Conservation (phyloP, 148 eudicot genomes). For the Persicaria tinctoria region DNA sequence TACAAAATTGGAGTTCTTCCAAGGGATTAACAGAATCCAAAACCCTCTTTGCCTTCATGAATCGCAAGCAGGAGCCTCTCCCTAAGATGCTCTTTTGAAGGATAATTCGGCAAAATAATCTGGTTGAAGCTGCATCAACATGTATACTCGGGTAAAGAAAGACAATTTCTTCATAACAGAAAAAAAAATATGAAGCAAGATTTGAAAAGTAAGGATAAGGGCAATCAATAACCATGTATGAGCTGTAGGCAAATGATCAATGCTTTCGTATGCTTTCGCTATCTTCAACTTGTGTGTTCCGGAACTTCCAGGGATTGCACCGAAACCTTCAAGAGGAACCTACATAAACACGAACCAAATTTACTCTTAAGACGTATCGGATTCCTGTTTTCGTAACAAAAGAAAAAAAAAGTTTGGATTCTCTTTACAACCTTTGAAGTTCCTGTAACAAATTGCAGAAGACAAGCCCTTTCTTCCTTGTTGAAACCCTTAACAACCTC, state of each 20-base stretch:
- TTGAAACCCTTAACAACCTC: conserved; percentile 92
- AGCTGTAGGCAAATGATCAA: conserved; percentile 90
- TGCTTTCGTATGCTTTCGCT: conserved; percentile 91
- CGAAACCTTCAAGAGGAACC: conserved; percentile 99
- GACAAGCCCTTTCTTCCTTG: conserved; percentile 98
- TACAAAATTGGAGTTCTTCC: too few relatives aligned
- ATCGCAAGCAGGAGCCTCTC: conserved; percentile 88
- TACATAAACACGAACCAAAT: conserved; percentile 1
- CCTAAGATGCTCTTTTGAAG: conserved; percentile 76
- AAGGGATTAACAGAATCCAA: conserved; percentile 68
- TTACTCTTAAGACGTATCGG: background rate
- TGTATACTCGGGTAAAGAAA: background rate
- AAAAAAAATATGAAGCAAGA: background rate
- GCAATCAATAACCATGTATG: conserved; percentile 57
- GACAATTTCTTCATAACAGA: background rate
- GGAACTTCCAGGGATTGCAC: conserved; percentile 92
- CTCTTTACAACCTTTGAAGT: conserved; percentile 60
- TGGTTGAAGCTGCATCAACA: conserved; percentile 79
- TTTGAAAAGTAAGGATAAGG: conserved; percentile 13
- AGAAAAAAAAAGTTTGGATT: background rate
- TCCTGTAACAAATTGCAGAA: conserved; percentile 95
- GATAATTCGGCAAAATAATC: conserved; percentile 83
- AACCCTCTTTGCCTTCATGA: conserved; percentile 93
- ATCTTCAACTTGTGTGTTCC: conserved; percentile 97
- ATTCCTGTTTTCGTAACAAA: background rate